Base-by-base conservation (phyloP, 495 filamentous ascomycete genomes). In the Penicillium canariense region DNA sequence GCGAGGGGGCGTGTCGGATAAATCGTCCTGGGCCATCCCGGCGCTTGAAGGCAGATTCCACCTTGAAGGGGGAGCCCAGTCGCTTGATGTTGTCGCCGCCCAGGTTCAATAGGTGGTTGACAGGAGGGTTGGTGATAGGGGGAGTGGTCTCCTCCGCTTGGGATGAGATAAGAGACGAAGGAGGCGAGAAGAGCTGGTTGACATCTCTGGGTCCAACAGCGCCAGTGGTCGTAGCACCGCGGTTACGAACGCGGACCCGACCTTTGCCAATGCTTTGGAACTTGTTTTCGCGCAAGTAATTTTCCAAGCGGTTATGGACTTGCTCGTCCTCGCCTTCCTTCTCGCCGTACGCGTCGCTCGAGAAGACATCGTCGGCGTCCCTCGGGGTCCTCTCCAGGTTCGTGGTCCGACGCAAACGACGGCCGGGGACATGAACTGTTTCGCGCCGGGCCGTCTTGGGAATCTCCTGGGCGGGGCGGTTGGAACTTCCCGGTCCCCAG, bases 301-400 rank as follows among this genome's bases (percentile, higher is more conserved):
- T 72, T 32, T 84, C 68, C 55, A 85, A 55, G 43, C 77, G 75
- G 26, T 75, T 72, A 23, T 72, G 67, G 5, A 77, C 68, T 43
- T 78, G 75, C 36, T 68, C 58, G 43, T 77, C 56, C 60, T 73
- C 54, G 59, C 76, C 52, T 61, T 80, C 64, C 63, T 81, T 34
- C 75, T 75, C 49, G 75, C 77, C 46, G 72, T 64, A 52, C 69
- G 65, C 56, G 75, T 72, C 38, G 31, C 44, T 57, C 2, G 49
- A 76, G 50, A 81, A 79, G 26, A 79, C 77, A 62, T 85, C 83
- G 52, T 81, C 75, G 11, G 73, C 67, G 50, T 78, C 77, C 5
- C 77, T 68, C 23, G 82, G 74, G 6, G 81, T 56, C 32, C 43
- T 66, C 12, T 78, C 69, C 57, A 83, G 70, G 23, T 68, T 73